Evolutionary conservation across 192 early-diverging fungal genomes (phyloP), one percentile per base, ranked within the genome.

Genomic region (Dissophora ornata): DNA sequence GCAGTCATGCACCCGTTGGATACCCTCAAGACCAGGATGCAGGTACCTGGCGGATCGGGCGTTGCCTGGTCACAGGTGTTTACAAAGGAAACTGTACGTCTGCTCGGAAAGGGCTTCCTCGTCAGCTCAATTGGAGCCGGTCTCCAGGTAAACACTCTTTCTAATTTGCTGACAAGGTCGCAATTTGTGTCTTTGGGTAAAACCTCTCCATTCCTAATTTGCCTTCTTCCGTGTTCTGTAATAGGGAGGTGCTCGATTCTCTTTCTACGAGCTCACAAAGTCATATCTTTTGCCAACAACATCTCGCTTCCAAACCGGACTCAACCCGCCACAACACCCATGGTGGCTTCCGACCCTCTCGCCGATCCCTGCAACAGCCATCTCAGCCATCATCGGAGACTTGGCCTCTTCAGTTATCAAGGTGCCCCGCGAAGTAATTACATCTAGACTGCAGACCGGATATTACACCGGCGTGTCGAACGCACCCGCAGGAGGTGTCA

Each of bases 1-100:
- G 88, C 91, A 24, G 71, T 83, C 10, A 91, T 91, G 89, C 91
- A 93, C 67, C 91, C 91, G 12, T 83, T 93, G 45, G 91, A 93
- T 68, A 91, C 89, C 15, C 63, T 91, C 44, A 93, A 93, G 58
- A 91, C 90, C 5, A 80, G 86, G 29, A 87, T 90, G 82, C 91
- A 93, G 62, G 87, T 90, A 12, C 79, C 83, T 19, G 71, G 84
- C 30, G 66, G 73, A 38, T 32, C 65, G 10, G 66, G 66, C 11
- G 67, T 64, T 21, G 75, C 81, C 56, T 59, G 82, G 42, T 75
- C 66, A 45, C 79, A 82, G 0, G 55, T 91, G 21, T 87, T 87
- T 41, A 80, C 85, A 13, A 64, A 79, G 16, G 82, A 87, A 28
- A 87, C 84, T 0, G 48, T 80, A 18, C 74, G 82, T 10, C 65